phyloP scores from a whole-genome alignment of 176 grass and related monocot species.

The Avena eriantha region DNA sequence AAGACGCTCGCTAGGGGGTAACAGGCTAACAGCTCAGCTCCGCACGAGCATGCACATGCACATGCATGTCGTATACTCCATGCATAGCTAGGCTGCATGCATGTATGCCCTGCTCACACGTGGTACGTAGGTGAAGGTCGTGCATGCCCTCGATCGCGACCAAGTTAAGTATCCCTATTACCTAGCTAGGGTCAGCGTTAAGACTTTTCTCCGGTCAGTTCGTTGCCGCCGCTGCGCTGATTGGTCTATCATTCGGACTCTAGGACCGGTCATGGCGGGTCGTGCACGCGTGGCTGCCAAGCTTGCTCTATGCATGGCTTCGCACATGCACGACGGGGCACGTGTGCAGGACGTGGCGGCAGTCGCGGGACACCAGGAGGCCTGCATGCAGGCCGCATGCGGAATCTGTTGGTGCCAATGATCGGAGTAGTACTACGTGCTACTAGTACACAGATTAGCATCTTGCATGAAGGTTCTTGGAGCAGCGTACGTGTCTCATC shows the following conservation, averaged over 20 bases:
- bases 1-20: background rate
- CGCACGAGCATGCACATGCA: background rate
- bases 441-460: constrained; percentile 1
- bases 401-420: background rate
- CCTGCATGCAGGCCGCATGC: background rate
- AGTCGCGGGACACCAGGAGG: background rate
- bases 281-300: background rate
- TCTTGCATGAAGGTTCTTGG: background rate
- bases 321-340: background rate
- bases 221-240: background rate
- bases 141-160: background rate
- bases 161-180: background rate
- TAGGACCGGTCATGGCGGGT: background rate
- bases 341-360: constrained; percentile 30
- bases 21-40: background rate
- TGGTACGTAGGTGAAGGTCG: background rate
- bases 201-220: background rate
- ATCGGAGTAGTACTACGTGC: background rate
- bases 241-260: background rate
- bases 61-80: background rate
- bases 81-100: background rate
- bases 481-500: background rate
- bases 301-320: background rate
- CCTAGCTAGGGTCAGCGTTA: background rate
- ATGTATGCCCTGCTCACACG: background rate